These are phyloP conservation scores for Dactylellina cionopaga DNA, from an alignment of 2,329 filamentous ascomycete species.

Conservation along the genomic window DNA sequence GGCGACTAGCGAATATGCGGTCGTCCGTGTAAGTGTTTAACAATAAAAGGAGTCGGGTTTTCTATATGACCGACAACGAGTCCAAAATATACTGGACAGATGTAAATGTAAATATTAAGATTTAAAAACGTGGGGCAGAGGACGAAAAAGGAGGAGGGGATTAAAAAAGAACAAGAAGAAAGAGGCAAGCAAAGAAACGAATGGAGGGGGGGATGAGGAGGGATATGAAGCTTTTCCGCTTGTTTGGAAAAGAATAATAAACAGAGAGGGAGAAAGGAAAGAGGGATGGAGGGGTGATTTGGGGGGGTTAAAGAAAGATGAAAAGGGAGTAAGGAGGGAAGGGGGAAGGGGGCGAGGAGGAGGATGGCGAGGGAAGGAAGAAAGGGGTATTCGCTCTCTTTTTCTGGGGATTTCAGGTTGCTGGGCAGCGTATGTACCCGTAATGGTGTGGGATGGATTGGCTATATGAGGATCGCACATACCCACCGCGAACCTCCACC, in stretches of 20 bases:
- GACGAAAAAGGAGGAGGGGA: slow-evolving; percentile 58
- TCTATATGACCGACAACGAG: slow-evolving; percentile 55
- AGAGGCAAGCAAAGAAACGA: slow-evolving; percentile 51
- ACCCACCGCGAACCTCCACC: slow-evolving; percentile 22
- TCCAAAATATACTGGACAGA: slow-evolving; percentile 45
- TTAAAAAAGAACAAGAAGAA: slow-evolving; percentile 54
- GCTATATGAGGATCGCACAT: slow-evolving; percentile 42
- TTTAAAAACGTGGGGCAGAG: slow-evolving; percentile 59
- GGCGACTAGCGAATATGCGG: slow-evolving; percentile 49
- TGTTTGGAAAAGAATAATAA: slow-evolving; percentile 57
- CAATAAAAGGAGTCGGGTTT: slow-evolving; percentile 56
- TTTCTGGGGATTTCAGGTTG: slow-evolving; percentile 52
- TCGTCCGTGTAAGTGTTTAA: slow-evolving; percentile 35
- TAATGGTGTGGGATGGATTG: slow-evolving; percentile 50
- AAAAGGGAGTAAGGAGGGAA: slow-evolving; percentile 57
- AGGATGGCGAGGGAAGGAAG: slow-evolving; percentile 54
- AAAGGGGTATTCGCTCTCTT: slow-evolving; percentile 52
- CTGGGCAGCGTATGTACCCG: slow-evolving; percentile 47
- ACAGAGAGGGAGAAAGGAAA: slow-evolving; percentile 57
- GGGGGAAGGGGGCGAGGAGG: slow-evolving; percentile 57
- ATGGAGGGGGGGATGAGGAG: slow-evolving; percentile 57
- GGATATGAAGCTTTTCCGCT: slow-evolving; percentile 54
- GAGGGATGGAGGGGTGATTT: slow-evolving; percentile 58
- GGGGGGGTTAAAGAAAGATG: slow-evolving; percentile 58
- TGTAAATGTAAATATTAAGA: slow-evolving; percentile 57